Evolutionary conservation across 176 grass and related monocot genomes (phyloP).

Genomic region (Phoenix dactylifera): DNA sequence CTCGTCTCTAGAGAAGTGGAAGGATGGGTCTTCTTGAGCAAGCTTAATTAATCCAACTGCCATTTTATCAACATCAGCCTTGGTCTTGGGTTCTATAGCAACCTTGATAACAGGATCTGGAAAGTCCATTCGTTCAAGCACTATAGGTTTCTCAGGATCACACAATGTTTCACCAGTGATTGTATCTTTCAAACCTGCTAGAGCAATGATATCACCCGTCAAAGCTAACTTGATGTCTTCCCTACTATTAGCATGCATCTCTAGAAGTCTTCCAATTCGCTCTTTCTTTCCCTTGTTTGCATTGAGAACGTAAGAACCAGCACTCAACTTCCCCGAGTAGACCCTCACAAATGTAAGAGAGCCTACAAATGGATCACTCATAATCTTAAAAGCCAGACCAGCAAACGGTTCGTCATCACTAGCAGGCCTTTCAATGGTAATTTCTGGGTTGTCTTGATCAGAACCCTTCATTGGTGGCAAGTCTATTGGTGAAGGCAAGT

Average conservation of each 20-base stretch:
- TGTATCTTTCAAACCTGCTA: slow-evolving; percentile 95
- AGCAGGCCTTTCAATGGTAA: slow-evolving; percentile 48
- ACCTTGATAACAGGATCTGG: slow-evolving; percentile 99
- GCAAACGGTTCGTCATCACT: slow-evolving; percentile 82
- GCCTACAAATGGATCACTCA: slow-evolving; percentile 92
- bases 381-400: slow-evolving; percentile 97
- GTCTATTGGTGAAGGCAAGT: slow-evolving; percentile 73
- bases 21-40: slow-evolving; percentile 92
- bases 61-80: slow-evolving; percentile 99
- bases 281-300: slow-evolving; percentile 97
- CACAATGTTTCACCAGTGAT: slow-evolving; percentile 93
- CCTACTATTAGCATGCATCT: slow-evolving; percentile 99
- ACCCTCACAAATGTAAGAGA: slow-evolving; percentile 90
- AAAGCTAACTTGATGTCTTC: slow-evolving; percentile 68
- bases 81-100: slow-evolving; percentile 97
- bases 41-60: slow-evolving; percentile 79
- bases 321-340: slow-evolving; percentile 72
- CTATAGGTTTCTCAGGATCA: slow-evolving; percentile 64
- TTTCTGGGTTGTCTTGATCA: slow-evolving; percentile 68
- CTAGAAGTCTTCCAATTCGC: slow-evolving; percentile 88
- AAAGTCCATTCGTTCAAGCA: slow-evolving; percentile 98
- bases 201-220: slow-evolving; percentile 91
- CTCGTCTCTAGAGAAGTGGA: slow-evolving; percentile 98
- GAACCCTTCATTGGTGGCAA: slow-evolving; percentile 93
- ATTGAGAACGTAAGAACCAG: slow-evolving; percentile 93